phyloP scores from a whole-genome alignment of 805 yeast genomes.

The Dipodascus geniculatus region DNA sequence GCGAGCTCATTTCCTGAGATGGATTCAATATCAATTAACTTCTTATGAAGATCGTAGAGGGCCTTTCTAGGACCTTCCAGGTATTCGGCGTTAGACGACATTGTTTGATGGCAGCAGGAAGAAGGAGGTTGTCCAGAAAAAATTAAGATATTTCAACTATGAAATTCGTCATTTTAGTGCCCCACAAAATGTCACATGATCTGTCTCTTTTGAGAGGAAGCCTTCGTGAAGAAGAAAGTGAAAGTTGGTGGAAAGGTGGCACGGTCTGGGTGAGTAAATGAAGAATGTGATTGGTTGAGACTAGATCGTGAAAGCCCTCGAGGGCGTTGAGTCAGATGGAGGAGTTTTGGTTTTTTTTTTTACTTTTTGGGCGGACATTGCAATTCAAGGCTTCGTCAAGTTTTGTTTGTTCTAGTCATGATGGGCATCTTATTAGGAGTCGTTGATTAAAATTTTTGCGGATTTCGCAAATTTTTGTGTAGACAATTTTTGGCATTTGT shows the following conservation, averaged over 20 bases:
- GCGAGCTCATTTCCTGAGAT: conserved; percentile 26
- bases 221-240: no score
- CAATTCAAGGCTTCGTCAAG: neutral
- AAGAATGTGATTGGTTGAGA: no score
- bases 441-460: no score
- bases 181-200: neutral
- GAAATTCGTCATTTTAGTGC: neutral
- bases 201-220: no score
- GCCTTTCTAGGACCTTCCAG: conserved; percentile 15
- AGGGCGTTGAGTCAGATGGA: neutral
- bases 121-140: no score
- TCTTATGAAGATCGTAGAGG: conserved; percentile 22
- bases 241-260: no score
- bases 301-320: neutral
- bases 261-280: no score
- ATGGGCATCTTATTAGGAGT: no score
- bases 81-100: neutral
- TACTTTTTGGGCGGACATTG: no score
- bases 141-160: neutral
- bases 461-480: no score
- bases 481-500: neutral
- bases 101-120: no score
- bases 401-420: neutral
- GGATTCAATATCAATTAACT: conserved; percentile 27
- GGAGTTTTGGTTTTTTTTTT: no score